These are phyloP conservation scores for Mycena galericulata DNA, from an alignment of 768 basidiomycete species.

Conservation along the genomic window DNA sequence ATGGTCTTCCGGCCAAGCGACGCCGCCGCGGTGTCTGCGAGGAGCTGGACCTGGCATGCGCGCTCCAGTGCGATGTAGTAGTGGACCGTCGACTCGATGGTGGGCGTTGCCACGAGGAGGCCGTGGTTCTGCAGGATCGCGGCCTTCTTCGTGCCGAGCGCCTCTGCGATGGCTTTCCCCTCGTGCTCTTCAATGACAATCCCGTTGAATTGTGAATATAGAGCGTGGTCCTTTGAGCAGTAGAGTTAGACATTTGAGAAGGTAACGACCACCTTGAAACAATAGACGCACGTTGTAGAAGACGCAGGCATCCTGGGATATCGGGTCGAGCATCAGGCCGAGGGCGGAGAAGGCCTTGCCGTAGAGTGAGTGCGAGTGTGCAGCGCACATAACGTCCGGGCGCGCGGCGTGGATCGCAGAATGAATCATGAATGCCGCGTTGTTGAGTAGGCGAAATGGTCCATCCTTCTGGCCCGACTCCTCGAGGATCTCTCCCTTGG, in stretches of 20 bases:
- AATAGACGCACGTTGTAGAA: constrained; percentile 49
- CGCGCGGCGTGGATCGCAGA: constrained; percentile 59
- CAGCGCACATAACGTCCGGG: constrained; percentile 60
- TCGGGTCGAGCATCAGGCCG: constrained; percentile 55
- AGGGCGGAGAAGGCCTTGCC: constrained; percentile 64
- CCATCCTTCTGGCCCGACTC: constrained; percentile 41
- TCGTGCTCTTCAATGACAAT: constrained; percentile 61
- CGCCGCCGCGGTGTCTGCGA: constrained; percentile 56
- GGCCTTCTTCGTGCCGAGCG: constrained; percentile 55
- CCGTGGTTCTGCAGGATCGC: constrained; percentile 60
- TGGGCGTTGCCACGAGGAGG: constrained; percentile 51
- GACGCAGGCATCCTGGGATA: constrained; percentile 58
- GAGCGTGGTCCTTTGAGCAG: constrained; percentile 45
- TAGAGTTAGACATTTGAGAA: background rate
- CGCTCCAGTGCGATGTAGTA: constrained; percentile 58
- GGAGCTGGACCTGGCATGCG: constrained; percentile 59
- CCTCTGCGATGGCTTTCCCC: constrained; percentile 56
- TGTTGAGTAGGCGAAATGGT: constrained; percentile 42
- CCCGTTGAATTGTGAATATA: constrained; percentile 61
- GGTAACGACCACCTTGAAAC: constrained; percentile 7
- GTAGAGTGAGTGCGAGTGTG: constrained; percentile 62
- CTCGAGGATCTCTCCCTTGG: constrained; percentile 40
- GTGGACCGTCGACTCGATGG: constrained; percentile 57
- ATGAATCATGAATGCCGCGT: constrained; percentile 52
- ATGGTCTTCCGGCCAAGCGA: constrained; percentile 39